These are phyloP conservation scores for Articulospora tetracladia DNA, from an alignment of 495 filamentous ascomycete genomes.

Conservation along the genomic window DNA sequence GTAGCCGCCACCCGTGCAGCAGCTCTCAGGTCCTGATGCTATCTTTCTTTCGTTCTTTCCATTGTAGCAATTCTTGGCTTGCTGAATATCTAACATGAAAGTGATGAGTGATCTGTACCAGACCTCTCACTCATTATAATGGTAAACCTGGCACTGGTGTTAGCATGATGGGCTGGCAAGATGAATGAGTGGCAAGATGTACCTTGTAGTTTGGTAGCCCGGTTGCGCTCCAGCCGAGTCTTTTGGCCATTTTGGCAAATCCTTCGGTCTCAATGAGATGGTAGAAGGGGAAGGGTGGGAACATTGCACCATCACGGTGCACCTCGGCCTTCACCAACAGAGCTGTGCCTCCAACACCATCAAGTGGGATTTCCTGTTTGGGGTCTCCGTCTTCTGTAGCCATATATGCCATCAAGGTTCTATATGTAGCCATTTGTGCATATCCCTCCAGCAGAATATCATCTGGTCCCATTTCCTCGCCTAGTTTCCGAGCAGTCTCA, in stretches of 20 bases:
- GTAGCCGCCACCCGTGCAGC: background rate
- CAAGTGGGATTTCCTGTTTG: slow-evolving; percentile 62
- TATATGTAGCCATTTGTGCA: slow-evolving; percentile 84
- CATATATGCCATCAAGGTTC: slow-evolving; percentile 89
- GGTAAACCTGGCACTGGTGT: slow-evolving; percentile 61
- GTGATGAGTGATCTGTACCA: slow-evolving; percentile 19
- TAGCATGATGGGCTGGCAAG: background rate
- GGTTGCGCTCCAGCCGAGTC: slow-evolving; percentile 77
- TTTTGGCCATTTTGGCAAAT: slow-evolving; percentile 93
- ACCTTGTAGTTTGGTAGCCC: slow-evolving; percentile 97
- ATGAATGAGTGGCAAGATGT: slow-evolving; percentile 29
- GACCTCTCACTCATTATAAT: slow-evolving; percentile 75
- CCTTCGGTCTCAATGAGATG: slow-evolving; percentile 97
- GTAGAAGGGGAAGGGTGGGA: slow-evolving; percentile 93
- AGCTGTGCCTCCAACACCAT: slow-evolving; percentile 93
- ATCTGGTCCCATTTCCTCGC: slow-evolving; percentile 71
- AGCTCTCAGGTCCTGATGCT: background rate
- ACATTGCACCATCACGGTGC: slow-evolving; percentile 97
- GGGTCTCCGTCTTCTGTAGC: slow-evolving; percentile 53
- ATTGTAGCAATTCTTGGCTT: slow-evolving; percentile 5
- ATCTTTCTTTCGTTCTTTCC: background rate
- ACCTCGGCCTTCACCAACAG: slow-evolving; percentile 96
- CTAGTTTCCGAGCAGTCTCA: slow-evolving; percentile 68
- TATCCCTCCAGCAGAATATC: slow-evolving; percentile 96
- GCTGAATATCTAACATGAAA: slow-evolving; percentile 14